Conservation (phyloP, 176 grass and related monocot genomes). For the Carex kokanica region DNA sequence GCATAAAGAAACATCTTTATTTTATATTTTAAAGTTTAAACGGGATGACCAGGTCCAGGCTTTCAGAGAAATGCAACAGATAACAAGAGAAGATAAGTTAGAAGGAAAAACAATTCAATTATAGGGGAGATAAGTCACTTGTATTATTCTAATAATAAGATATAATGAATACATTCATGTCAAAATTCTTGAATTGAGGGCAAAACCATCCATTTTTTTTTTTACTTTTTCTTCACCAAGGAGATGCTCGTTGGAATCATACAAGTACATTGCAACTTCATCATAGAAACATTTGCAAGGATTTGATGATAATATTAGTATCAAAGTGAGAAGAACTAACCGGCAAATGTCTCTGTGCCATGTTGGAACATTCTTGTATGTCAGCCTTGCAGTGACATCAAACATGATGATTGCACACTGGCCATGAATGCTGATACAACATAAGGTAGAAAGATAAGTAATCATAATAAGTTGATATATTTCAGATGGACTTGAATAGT, state of each 20-base stretch:
- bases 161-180: background rate
- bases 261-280: background rate
- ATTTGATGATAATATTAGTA: background rate
- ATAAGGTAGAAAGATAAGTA: background rate
- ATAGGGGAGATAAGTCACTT: background rate
- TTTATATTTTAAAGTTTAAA: background rate
- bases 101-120: background rate
- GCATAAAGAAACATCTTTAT: background rate
- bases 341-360: constrained; percentile 66
- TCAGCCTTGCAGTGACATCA: constrained; percentile 52
- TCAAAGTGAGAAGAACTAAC: background rate
- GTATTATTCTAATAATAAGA: background rate
- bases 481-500: background rate
- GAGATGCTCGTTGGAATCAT: background rate
- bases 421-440: constrained; percentile 42
- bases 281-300: background rate
- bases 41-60: too few relatives aligned
- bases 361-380: constrained; percentile 60
- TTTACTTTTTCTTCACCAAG: background rate
- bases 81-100: background rate
- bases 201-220: background rate
- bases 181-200: background rate
- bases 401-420: constrained; percentile 71
- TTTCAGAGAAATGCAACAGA: background rate
- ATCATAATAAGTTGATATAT: background rate